phyloP scores from a whole-genome alignment of 2,329 filamentous ascomycete genomes.

The Microdochium trichocladiopsis region DNA sequence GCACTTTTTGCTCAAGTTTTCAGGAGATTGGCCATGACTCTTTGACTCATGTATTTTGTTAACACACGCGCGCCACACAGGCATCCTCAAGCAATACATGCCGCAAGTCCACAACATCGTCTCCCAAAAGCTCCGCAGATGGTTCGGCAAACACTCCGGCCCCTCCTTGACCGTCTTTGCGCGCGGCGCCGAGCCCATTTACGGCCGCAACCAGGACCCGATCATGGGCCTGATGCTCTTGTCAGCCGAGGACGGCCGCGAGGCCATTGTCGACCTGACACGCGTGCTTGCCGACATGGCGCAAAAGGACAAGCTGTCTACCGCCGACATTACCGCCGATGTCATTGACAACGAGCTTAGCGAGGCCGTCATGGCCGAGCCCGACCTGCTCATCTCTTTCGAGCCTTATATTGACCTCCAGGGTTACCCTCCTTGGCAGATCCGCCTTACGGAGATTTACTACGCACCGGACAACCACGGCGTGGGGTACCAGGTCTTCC shows the following conservation, averaged over 20 bases:
- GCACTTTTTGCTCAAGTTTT: too few species aligned
- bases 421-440: conserved; percentile 95
- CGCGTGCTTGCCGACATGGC: conserved; percentile 94
- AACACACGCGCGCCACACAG: conserved; percentile 35
- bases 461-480: conserved; percentile 67
- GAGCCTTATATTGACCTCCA: conserved; percentile 75
- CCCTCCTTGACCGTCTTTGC: conserved; percentile 57
- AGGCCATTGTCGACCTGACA: conserved; percentile 91
- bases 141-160: conserved; percentile 69
- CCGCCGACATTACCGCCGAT: conserved; percentile 76
- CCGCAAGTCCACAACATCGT: conserved; percentile 77
- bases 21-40: too few species aligned
- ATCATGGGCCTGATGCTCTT: conserved; percentile 64
- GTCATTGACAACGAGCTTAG: conserved; percentile 84
- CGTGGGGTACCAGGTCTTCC: conserved; percentile 91
- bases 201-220: conserved; percentile 21
- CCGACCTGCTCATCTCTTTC: conserved; percentile 84
- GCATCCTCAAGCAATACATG: conserved; percentile 82
- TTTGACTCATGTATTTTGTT: conserved; percentile 1
- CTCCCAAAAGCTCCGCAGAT: conserved; percentile 71
- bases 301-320: conserved; percentile 75
- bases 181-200: conserved; percentile 32
- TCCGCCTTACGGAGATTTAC: conserved; percentile 91
- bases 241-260: conserved; percentile 80
- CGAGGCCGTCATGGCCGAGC: conserved; percentile 75